Percentiles rank a stretch among this genome's conserved stretches.
Conservation (phyloP, 208 protist genomes). For the Kentomonas sorsogonicus region DNA sequence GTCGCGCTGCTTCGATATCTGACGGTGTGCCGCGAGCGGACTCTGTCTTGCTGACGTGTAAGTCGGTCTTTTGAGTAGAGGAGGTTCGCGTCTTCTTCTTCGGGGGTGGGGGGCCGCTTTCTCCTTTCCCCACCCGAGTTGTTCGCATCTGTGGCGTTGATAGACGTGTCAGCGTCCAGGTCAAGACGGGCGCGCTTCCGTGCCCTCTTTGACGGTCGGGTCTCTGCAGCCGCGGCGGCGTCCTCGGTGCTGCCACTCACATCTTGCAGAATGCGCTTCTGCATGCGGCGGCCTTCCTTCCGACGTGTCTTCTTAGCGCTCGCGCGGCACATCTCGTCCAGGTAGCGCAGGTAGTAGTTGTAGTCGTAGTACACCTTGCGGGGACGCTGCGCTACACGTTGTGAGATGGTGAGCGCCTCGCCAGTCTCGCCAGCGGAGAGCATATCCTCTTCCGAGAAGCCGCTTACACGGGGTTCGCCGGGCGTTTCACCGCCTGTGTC, state of each 20-base stretch:
- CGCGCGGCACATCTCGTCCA: conserved; percentile 23
- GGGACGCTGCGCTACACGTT: conserved; percentile 29
- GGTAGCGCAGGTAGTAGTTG: conserved; percentile 36
- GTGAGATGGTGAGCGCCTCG: conserved; percentile 29
- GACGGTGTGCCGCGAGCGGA: too few species aligned
- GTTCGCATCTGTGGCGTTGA: too few species aligned
- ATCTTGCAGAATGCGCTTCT: conserved; percentile 13
- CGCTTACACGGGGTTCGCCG: conserved; percentile 4
- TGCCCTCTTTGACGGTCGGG: too few species aligned
- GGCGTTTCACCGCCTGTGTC: conserved; percentile 5
- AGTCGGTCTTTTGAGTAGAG: too few species aligned
- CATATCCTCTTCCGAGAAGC: conserved; percentile 4
- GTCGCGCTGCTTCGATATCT: too few species aligned
- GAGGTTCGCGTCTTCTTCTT: too few species aligned
- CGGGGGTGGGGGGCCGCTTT: too few species aligned
- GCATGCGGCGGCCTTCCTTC: conserved; percentile 16
- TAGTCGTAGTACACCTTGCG: conserved; percentile 25
- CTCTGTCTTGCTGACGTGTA: too few species aligned
- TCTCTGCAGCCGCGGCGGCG: neutral
- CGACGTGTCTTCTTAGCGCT: conserved; percentile 23
- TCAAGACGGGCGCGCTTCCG: too few species aligned
- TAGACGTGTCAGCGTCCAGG: too few species aligned
- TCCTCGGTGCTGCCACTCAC: neutral
- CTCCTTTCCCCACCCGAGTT: too few species aligned
- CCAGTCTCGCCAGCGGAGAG: conserved; percentile 14